Base-by-base conservation (phyloP, 148 eudicot species). In the Dysphania ambrosioides region DNA sequence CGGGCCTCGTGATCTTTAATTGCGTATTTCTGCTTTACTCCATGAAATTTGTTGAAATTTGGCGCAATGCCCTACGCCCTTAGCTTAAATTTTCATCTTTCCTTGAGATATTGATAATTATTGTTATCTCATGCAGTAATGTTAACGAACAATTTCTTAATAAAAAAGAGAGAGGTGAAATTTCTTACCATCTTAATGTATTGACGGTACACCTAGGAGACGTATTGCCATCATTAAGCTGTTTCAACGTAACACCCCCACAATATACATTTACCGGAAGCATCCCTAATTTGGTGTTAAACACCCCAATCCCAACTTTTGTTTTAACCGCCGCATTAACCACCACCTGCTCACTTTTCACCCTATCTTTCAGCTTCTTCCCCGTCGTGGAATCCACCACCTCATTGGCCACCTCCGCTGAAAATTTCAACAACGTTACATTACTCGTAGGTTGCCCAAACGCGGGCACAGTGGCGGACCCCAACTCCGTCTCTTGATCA, bases 221-320 rank as follows among this genome's bases (percentile, higher is more conserved):
- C 51, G 80, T 62, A 23, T 72, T 81, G 8, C 83, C 89, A 30
- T 35, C 64, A 24, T 63, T 66, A 8, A 86, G 57, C 44, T 77
- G 71, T 73, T 80, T 86, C 81, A 88, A 66, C 1, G 78, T 76
- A 23, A 78, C 68, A 38, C 80, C 88, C 0, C 81, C 87, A 61
- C 91, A 87, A 67, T 66, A 66, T 13, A 77, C 84, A 62, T 72
- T 77, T 6, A 86, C 72, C 12, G 77, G 61, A 11, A 80, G 42
- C 79, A 67, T 84, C 21, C 80, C 83, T 19, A 66, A 18, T 65
- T 35, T 78, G 59, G 24, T 23, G 2, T 62, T 71, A 23, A 83
- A 84, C 27, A 82, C 38, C 11, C 87, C 89, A 27, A 88, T 6
- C 56, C 84, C 80, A 35, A 85, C 82, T 70, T 79, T 82, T 15